Percentiles rank a stretch among this genome's conserved stretches.
Evolutionary conservation across 2,329 filamentous ascomycete species (phyloP).

Genomic region (Nemania serpens): DNA sequence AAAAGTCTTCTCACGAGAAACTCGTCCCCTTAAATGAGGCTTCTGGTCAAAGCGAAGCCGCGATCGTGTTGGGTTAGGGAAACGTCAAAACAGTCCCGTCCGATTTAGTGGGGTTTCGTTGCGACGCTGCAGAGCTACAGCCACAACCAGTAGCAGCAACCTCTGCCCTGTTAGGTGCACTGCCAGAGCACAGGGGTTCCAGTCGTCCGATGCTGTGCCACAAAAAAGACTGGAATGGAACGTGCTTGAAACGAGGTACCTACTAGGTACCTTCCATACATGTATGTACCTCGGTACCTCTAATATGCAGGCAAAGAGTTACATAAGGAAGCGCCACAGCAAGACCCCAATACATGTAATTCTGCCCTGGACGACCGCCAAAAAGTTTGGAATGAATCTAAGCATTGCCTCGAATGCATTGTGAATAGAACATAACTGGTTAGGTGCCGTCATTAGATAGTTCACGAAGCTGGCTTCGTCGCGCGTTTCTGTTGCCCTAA

Average conservation of each 20-base stretch:
- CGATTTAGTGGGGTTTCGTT: constrained; percentile 12
- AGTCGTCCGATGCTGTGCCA: neutral
- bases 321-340: constrained; percentile 33
- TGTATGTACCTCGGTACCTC: too few relatives aligned
- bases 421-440: neutral
- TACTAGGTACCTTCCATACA: too few relatives aligned
- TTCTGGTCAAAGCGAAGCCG: neutral
- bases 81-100: neutral
- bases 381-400: constrained; percentile 45
- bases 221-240: too few relatives aligned
- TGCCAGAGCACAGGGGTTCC: too few relatives aligned
- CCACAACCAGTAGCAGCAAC: constrained; percentile 23
- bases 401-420: too few relatives aligned
- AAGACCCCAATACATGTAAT: constrained; percentile 30
- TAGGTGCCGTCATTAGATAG: constrained; percentile 3
- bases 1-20: neutral
- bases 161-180: too few relatives aligned
- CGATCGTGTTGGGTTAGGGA: neutral
- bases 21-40: neutral
- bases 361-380: constrained; percentile 53
- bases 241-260: too few relatives aligned
- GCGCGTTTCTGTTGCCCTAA: constrained; percentile 30
- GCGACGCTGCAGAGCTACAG: constrained; percentile 31
- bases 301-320: neutral
- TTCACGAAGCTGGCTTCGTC: constrained; percentile 20